Evolutionary conservation across 225 moss, liverwort and hornwort genomes (phyloP).

Genomic region (Asterella californica): DNA sequence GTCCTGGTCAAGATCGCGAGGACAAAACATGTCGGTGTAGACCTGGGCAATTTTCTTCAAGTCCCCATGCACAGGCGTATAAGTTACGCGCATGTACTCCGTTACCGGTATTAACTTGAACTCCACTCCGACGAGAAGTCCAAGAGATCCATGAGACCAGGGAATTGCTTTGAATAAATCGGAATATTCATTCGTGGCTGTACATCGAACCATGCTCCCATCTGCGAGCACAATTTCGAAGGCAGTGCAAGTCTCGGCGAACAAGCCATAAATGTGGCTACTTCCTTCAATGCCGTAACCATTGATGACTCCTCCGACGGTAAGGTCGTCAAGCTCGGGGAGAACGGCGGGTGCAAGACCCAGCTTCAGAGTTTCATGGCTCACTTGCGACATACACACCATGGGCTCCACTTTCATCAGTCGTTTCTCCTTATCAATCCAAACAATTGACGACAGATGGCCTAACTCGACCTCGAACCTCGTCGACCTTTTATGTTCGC

Average conservation of each 20-base stretch:
- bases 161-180: conserved; percentile 59
- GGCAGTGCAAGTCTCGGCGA: conserved; percentile 64
- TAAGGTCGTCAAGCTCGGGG: conserved; percentile 67
- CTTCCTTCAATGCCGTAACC: conserved; percentile 69
- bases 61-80: conserved; percentile 46
- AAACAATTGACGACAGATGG: conserved; percentile 46
- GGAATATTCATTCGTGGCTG: conserved; percentile 43
- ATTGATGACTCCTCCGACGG: conserved; percentile 59
- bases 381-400: conserved; percentile 60
- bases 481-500: conserved; percentile 54
- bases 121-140: conserved; percentile 55
- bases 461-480: conserved; percentile 54
- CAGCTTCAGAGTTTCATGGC: conserved; percentile 47
- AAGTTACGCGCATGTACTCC: conserved; percentile 59
- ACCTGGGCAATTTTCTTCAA: conserved; percentile 48
- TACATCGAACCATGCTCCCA: conserved; percentile 50
- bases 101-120: conserved; percentile 52
- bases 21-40: conserved; percentile 51
- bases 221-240: conserved; percentile 56
- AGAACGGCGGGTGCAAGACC: conserved; percentile 60
- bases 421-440: conserved; percentile 46
- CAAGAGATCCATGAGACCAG: conserved; percentile 65
- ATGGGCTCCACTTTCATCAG: conserved; percentile 59
- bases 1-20: conserved; percentile 56
- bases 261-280: conserved; percentile 59